These are phyloP conservation scores for Parsonsia alboflavescens DNA, from an alignment of 257 asterid genomes.

Conservation along the genomic window DNA sequence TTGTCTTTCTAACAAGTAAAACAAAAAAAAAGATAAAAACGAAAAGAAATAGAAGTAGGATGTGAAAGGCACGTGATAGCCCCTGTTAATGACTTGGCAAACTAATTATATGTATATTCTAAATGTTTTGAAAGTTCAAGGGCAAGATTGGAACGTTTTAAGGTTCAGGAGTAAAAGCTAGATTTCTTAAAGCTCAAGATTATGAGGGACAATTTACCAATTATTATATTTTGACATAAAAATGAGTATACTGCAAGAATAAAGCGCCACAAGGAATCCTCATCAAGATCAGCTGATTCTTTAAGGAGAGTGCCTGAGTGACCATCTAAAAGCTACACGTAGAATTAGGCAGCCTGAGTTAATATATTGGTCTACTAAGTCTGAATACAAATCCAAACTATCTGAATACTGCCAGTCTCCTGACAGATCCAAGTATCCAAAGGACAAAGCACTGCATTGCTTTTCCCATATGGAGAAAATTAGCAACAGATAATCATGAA, in stretches of 20 bases:
- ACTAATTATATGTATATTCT: too few relatives aligned
- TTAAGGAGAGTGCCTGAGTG: not conserved
- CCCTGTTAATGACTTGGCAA: too few relatives aligned
- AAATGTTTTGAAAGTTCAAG: too few relatives aligned
- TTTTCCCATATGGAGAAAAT: not conserved
- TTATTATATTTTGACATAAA: not conserved
- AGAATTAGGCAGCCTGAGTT: not conserved
- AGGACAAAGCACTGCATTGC: not conserved
- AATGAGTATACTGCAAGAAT: not conserved
- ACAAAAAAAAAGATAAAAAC: too few relatives aligned
- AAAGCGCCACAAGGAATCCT: not conserved
- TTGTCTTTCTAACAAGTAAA: too few relatives aligned
- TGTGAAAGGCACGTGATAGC: too few relatives aligned
- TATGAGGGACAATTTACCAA: too few relatives aligned
- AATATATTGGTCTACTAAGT: not conserved
- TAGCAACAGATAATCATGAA: not conserved
- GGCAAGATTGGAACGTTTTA: too few relatives aligned
- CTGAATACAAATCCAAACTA: not conserved
- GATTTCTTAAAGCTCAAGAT: too few relatives aligned
- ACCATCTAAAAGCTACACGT: not conserved
- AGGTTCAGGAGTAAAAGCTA: too few relatives aligned
- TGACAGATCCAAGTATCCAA: not conserved
- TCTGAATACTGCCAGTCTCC: too few relatives aligned
- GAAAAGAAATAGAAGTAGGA: too few relatives aligned
- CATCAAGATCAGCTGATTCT: not conserved